phyloP scores from a whole-genome alignment of 371 early-diverging fungal species.

The Mycotypha africana region DNA sequence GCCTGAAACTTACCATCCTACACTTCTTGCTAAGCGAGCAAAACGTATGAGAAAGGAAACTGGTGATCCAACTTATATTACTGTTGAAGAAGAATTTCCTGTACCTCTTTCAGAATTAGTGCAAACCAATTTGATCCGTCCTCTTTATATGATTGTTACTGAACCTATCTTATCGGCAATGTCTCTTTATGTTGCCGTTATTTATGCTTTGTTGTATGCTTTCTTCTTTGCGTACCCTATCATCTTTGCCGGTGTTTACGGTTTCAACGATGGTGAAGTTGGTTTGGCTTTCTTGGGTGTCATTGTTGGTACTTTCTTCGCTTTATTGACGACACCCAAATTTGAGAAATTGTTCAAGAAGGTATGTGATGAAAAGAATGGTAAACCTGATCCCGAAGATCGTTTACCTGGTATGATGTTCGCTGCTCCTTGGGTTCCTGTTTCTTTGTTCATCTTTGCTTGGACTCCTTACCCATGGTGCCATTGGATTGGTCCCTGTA shows the following conservation, averaged over 20 bases:
- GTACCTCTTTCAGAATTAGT: constrained; percentile 23
- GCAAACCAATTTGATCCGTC: constrained; percentile 29
- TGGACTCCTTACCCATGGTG: constrained; percentile 38
- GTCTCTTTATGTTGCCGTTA: constrained; percentile 38
- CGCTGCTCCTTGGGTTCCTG: constrained; percentile 34
- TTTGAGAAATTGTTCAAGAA: constrained; percentile 23
- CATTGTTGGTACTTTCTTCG: constrained; percentile 27
- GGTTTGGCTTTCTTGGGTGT: constrained; percentile 40
- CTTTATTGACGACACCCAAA: constrained; percentile 26
- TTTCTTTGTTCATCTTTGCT: constrained; percentile 40
- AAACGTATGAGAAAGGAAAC: constrained; percentile 21
- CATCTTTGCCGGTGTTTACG: constrained; percentile 26
- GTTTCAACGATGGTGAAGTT: constrained; percentile 33
- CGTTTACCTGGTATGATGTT: constrained; percentile 42
- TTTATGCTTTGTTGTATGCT: constrained; percentile 38
- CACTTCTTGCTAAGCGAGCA: constrained; percentile 25
- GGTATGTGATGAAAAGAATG: constrained; percentile 4
- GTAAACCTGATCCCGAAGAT: constrained; percentile 33
- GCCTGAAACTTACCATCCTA: constrained; percentile 43
- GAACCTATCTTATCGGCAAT: constrained; percentile 37
- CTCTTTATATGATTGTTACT: constrained; percentile 31
- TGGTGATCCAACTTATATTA: constrained; percentile 28
- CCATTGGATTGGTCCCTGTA: constrained; percentile 32
- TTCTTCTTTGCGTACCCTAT: constrained; percentile 44
- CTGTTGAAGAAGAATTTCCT: constrained; percentile 32